phyloP scores from a whole-genome alignment of 495 filamentous ascomycete genomes.

The Alectoria sarmentosa region DNA sequence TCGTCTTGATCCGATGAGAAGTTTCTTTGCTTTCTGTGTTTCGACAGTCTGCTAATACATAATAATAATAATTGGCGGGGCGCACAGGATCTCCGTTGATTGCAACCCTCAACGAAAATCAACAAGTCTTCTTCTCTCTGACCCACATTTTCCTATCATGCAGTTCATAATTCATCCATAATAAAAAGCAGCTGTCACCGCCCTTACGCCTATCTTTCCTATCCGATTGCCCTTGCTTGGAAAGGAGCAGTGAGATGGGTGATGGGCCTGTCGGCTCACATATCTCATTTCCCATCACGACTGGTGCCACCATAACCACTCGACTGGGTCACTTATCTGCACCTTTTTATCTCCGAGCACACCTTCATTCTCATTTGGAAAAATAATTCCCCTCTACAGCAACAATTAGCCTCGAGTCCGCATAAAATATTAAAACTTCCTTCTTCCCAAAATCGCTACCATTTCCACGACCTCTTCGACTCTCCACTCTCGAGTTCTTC shows the following conservation, averaged over 20 bases:
- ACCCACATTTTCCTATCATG: not conserved
- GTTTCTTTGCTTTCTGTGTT: not conserved
- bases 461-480: not conserved
- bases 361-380: not conserved
- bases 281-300: no score
- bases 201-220: conserved; percentile 12
- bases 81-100: not conserved
- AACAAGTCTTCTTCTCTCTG: not conserved
- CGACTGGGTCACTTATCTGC: conserved; percentile 3
- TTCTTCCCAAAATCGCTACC: no score
- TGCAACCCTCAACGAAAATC: not conserved
- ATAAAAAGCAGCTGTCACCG: conserved; percentile 10
- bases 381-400: not conserved
- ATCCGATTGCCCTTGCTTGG: conserved; percentile 11
- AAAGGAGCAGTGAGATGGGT: conserved; percentile 1
- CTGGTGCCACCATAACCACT: not conserved
- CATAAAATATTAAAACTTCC: not conserved
- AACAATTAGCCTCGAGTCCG: not conserved
- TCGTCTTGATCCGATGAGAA: not conserved
- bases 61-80: no score
- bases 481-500: not conserved
- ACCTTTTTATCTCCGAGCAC: conserved; percentile 15
- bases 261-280: no score
- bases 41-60: not conserved
- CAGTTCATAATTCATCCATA: no score